Evolutionary conservation across 108 stramenopile species (phyloP), one percentile per base, ranked within the genome.

Genomic region (Cyclostephanos invisitatus): DNA sequence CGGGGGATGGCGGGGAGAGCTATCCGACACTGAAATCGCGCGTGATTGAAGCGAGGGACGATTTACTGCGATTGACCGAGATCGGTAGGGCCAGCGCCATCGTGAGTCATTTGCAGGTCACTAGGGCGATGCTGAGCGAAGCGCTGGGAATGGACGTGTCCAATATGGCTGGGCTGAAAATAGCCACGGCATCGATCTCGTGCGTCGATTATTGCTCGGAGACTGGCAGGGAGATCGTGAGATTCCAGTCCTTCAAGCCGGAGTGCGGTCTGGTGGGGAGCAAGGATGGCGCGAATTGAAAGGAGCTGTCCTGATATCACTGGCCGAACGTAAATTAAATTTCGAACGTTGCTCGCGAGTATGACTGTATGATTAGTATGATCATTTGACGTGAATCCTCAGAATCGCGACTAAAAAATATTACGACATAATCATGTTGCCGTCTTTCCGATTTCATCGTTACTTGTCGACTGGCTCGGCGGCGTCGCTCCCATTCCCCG

Each of bases 51-150:
- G 87, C 89, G 32, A 64, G 89, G 25, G 85, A 88, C 67, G 73
- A 82, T 55, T 84, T 89, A 22, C 68, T 91, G 51, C 71, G 64
- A 20, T 57, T 85, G 32, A 82, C 89, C 15, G 64, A 86, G 49
- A 59, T 68, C 35, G 91, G 91, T 29, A 60, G 77, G 59, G 84
- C 89, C 5, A 88, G 86, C 59, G 84, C 82, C 15, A 70, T 96
- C 47, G 92, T 96, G 7, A 87, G 87, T 24, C 95, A 96, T 77
- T 84, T 96, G 65, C 91, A 92, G 68, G 95, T 96, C 47, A 96
- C 95, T 11, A 76, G 95, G 35, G 81, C 87, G 40, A 86, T 96
- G 72, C 65, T 96, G 22, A 82, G 81, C 60, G 92, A 96, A 17
- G 90, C 92, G 3, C 36, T 92, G 55, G 89, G 80, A 15, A 81